A percentile compares a stretch with the other conserved stretches of the same genome.
Evolutionary conservation across 2,329 filamentous ascomycete species (phyloP).

Genomic region (Stagonosporopsis chrysanthemi): DNA sequence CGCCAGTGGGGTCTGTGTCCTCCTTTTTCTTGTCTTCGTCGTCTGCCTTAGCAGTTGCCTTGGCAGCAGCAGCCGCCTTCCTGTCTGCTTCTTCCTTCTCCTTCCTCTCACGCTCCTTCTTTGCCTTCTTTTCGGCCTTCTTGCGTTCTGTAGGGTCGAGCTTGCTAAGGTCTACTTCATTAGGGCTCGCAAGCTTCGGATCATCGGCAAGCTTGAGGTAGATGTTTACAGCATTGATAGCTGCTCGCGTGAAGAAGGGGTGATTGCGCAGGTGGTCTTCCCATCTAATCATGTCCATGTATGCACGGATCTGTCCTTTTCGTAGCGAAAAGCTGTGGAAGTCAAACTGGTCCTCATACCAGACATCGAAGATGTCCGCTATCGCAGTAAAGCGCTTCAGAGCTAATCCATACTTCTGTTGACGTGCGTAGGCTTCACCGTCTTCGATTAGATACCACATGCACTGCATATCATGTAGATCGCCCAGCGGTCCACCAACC

Average conservation of each 20-base stretch:
- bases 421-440: constrained; percentile 84
- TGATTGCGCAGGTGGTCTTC: constrained; percentile 91
- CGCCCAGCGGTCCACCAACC: constrained; percentile 83
- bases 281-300: constrained; percentile 96
- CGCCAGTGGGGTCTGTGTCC: constrained; percentile 86
- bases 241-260: constrained; percentile 88
- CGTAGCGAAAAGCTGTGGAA: constrained; percentile 98
- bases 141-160: constrained; percentile 72
- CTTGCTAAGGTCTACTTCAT: constrained; percentile 62
- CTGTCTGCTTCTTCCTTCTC: constrained; percentile 80
- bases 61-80: constrained; percentile 75
- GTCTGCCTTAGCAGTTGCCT: constrained; percentile 67
- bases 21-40: constrained; percentile 77
- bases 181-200: constrained; percentile 69
- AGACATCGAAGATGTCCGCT: constrained; percentile 92
- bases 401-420: constrained; percentile 82
- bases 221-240: constrained; percentile 79
- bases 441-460: constrained; percentile 97
- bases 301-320: constrained; percentile 93
- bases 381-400: constrained; percentile 91
- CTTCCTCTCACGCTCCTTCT: constrained; percentile 74
- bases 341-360: constrained; percentile 98
- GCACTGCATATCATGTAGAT: constrained; percentile 97
- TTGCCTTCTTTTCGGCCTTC: constrained; percentile 89
- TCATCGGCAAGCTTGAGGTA: constrained; percentile 83